phyloP scores from a whole-genome alignment of 129 eudicot genomes.

The Solidago caesia region DNA sequence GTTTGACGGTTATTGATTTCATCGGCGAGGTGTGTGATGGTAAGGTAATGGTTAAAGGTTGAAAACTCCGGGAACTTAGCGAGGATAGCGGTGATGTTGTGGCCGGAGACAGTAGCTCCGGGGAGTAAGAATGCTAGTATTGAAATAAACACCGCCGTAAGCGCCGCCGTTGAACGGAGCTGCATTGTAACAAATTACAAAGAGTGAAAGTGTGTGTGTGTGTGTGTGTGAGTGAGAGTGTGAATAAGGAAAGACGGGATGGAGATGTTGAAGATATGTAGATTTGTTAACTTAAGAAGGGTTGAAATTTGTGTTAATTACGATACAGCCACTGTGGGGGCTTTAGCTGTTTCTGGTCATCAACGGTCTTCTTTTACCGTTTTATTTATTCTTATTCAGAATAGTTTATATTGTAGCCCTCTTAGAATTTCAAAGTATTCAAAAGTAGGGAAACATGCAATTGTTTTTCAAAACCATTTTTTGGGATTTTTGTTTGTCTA shows the following conservation, averaged over 20 bases:
- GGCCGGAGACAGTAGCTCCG: slow-evolving; percentile 33
- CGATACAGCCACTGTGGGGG: slow-evolving; percentile 24
- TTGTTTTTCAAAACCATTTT: background rate
- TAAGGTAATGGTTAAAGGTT: slow-evolving; percentile 82
- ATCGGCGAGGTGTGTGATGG: slow-evolving; percentile 76
- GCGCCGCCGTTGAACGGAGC: slow-evolving; percentile 40
- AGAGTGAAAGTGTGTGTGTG: slow-evolving; percentile 21
- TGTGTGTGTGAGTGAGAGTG: background rate
- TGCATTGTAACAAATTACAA: slow-evolving; percentile 45
- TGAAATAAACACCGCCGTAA: slow-evolving; percentile 33
- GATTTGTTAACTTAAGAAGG: slow-evolving; percentile 8
- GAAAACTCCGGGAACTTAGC: slow-evolving; percentile 69
- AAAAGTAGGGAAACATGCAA: background rate
- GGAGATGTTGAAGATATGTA: slow-evolving; percentile 12
- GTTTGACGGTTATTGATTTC: slow-evolving; percentile 80
- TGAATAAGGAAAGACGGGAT: background rate
- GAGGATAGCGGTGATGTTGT: slow-evolving; percentile 80
- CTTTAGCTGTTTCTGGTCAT: slow-evolving; percentile 19
- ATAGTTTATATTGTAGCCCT: background rate
- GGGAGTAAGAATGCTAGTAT: slow-evolving; percentile 24
- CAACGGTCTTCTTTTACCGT: slow-evolving; percentile 18
- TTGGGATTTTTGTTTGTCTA: background rate
- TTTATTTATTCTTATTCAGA: slow-evolving; percentile 9
- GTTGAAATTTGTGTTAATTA: slow-evolving; percentile 10
- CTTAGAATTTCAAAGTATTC: background rate